Conservation (phyloP, 306 rosid genomes). For the Citrullus mucosospermus region DNA sequence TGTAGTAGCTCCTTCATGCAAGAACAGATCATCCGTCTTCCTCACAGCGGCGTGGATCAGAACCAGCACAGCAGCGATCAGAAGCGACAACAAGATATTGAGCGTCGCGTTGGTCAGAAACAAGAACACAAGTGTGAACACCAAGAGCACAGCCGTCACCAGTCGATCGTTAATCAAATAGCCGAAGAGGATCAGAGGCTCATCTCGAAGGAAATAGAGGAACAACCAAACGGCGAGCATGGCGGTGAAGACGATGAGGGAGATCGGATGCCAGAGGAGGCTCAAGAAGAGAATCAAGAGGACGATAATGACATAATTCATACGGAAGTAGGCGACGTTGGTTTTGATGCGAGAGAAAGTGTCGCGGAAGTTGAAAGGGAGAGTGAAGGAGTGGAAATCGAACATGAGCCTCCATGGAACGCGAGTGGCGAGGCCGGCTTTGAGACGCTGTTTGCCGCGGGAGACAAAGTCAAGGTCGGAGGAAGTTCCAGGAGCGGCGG, state of each 20-base stretch:
- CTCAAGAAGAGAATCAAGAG: constrained; percentile 54
- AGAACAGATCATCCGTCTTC: constrained; percentile 46
- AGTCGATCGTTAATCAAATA: constrained; percentile 49
- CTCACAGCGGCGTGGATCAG: constrained; percentile 42
- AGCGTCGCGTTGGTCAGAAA: constrained; percentile 52
- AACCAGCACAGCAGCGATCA: constrained; percentile 26
- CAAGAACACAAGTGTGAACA: constrained; percentile 49
- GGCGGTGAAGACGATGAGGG: constrained; percentile 55
- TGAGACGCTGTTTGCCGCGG: constrained; percentile 54
- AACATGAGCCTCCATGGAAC: constrained; percentile 70
- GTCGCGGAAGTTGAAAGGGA: constrained; percentile 23
- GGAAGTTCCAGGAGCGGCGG: constrained; percentile 22
- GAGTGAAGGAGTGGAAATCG: constrained; percentile 26
- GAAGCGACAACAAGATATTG: constrained; percentile 38
- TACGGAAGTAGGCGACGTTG: constrained; percentile 48
- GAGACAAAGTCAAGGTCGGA: constrained; percentile 42
- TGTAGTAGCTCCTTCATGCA: constrained; percentile 41
- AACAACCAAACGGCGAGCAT: constrained; percentile 63
- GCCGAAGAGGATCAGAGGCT: constrained; percentile 42
- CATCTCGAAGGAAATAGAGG: constrained; percentile 81
- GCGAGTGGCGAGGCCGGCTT: constrained; percentile 57
- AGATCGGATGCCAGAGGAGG: constrained; percentile 77
- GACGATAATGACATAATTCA: constrained; percentile 51
- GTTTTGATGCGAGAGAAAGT: constrained; percentile 20
- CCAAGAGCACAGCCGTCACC: constrained; percentile 32